A percentile compares a stretch with the other conserved stretches of the same genome.
Evolutionary conservation across 2,329 filamentous ascomycete species (phyloP).

Genomic region (Alternaria sp.): DNA sequence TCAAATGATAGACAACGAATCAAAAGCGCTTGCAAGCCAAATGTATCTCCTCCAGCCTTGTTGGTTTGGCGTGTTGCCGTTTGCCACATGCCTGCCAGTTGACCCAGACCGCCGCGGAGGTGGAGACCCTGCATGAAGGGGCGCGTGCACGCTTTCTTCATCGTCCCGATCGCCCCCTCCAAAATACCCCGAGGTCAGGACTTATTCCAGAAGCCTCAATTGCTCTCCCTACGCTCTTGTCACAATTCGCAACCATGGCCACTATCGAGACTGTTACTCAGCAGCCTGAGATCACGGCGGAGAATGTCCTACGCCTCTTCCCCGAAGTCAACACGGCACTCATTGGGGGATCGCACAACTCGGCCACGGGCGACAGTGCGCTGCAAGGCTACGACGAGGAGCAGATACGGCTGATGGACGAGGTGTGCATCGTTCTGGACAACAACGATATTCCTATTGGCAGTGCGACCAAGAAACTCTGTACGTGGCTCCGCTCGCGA

Average conservation of each 20-base stretch:
- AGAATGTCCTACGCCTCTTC: conserved; percentile 86
- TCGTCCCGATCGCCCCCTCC: conserved; percentile 6
- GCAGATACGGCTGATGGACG: conserved; percentile 98
- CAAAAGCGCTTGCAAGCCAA: not conserved
- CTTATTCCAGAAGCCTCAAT: conserved; percentile 6
- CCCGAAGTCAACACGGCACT: conserved; percentile 76
- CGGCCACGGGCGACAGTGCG: conserved; percentile 64
- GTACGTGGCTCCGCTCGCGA: conserved; percentile 60
- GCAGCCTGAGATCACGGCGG: conserved; percentile 74
- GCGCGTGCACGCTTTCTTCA: conserved; percentile 1
- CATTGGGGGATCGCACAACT: conserved; percentile 67
- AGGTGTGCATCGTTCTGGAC: conserved; percentile 96
- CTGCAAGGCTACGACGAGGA: conserved; percentile 94
- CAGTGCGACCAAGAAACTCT: conserved; percentile 96
- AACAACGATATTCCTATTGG: conserved; percentile 92
- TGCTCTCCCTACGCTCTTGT: not conserved
- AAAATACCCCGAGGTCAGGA: not conserved
- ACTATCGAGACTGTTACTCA: conserved; percentile 40
- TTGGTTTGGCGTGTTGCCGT: not conserved
- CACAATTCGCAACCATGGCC: conserved; percentile 37
- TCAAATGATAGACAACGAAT: conserved; percentile 3
- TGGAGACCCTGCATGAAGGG: conserved; percentile 9
- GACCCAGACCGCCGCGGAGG: not conserved
- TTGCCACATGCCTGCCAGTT: not conserved
- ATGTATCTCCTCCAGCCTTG: not conserved